Percentiles rank a stretch among this genome's conserved stretches.
Evolutionary conservation across 371 early-diverging fungal genomes (phyloP).

Genomic region (Nematocida sp.): DNA sequence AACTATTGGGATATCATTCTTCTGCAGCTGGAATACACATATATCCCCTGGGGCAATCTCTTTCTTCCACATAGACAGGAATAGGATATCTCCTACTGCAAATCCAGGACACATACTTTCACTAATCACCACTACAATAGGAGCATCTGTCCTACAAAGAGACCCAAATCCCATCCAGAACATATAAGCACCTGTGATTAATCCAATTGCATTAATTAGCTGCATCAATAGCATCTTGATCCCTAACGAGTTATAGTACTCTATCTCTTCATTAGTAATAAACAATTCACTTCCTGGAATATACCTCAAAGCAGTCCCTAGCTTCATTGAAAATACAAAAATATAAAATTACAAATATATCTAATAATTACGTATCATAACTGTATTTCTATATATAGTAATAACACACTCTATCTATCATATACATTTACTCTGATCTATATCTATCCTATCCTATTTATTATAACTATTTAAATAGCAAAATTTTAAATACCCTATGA

Average conservation of each 20-base stretch:
- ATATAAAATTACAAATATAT: conserved; percentile 9
- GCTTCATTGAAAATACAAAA: conserved; percentile 37
- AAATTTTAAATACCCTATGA: too few species aligned
- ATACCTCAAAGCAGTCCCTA: conserved; percentile 5
- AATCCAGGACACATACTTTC: conserved; percentile 98
- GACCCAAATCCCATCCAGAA: conserved; percentile 83
- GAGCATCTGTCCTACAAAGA: conserved; percentile 81
- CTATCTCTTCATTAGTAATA: conserved; percentile 48
- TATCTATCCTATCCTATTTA: too few species aligned
- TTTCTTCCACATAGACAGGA: conserved; percentile 71
- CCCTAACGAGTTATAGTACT: conserved; percentile 49
- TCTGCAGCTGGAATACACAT: conserved; percentile 82
- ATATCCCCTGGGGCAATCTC: conserved; percentile 76
- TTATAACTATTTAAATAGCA: too few species aligned
- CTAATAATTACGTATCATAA: background rate
- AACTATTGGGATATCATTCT: conserved; percentile 87
- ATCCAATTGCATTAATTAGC: conserved; percentile 55
- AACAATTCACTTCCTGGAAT: conserved; percentile 44
- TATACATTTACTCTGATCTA: too few species aligned
- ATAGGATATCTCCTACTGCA: conserved; percentile 86
- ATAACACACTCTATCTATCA: too few species aligned
- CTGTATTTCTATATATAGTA: background rate
- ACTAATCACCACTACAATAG: conserved; percentile 93
- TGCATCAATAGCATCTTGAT: conserved; percentile 52
- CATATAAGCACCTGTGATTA: conserved; percentile 70